Base-by-base conservation (phyloP, 768 basidiomycete genomes). In the Podaxis pistillaris region DNA sequence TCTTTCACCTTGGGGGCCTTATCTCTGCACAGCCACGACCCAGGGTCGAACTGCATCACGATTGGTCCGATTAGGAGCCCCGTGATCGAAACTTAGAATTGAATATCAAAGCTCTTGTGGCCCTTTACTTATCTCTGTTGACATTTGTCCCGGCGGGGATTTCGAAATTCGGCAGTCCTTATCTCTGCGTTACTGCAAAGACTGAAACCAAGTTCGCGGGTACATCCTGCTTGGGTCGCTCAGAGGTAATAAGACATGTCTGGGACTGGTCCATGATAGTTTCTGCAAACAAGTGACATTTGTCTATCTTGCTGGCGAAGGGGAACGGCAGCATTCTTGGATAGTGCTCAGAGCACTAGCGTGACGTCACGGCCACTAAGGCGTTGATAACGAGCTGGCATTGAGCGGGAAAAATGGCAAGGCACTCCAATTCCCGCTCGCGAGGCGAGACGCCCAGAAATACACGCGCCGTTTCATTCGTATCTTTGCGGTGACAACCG, bases 51-150 rank as follows among this genome's bases (percentile, higher is more conserved):
- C 17, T 40, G 54, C 61, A 22, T 50, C 19, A 36, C 30, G 24
- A 62, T 62, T 62, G 61, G 61, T 47, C 13, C 61, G 61, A 62
- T 62, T 55, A 56, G 61, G 53, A 60, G n/a, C n/a, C 53, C 33
- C 53, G 30, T 55, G 52, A 53, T 47, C 22, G 41, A 47, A 53
- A 55, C 17, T 22, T 38, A 51, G 41, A 19, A 15, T 19, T 46
- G 24, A 53, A 53, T 49, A 24, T 24, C 22, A 30, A 41, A 22
- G 7, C 5, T 36, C 41, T 33, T 15, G 24, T n/a, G 46, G 26
- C 37, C 53, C 54, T 40, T 44, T 24, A 47, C 61, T 56, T 62
- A 62, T 56, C 54, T 62, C 46, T 62, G 55, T 62, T 62, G 54
- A 51, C 51, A 56, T 28, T 12, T 50, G 46, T 40, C 51, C 50